Conservation (phyloP, 2,329 filamentous ascomycete genomes). For the Neofusicoccum kwambonambiense region DNA sequence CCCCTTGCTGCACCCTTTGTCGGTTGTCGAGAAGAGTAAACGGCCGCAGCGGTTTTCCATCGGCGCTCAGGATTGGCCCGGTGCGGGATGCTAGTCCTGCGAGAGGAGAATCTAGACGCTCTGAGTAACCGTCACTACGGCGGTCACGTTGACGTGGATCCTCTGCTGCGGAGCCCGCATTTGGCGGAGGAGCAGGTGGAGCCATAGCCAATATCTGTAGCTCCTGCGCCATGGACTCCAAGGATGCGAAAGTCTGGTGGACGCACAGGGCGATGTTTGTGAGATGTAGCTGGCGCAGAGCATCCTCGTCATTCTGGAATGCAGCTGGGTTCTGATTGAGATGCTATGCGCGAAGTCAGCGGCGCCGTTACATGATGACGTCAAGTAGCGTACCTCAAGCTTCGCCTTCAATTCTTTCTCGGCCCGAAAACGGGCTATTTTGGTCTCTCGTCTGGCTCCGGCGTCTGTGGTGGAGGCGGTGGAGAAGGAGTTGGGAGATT, state of each 20-base stretch:
- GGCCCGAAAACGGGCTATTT: slow-evolving; percentile 79
- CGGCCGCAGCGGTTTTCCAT: slow-evolving; percentile 83
- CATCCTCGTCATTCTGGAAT: slow-evolving; percentile 75
- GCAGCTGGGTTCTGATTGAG: slow-evolving; percentile 59
- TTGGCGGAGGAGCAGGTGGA: slow-evolving; percentile 52
- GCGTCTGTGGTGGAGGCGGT: slow-evolving; percentile 67
- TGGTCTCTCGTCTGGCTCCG: slow-evolving; percentile 71
- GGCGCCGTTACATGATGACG: slow-evolving; percentile 12
- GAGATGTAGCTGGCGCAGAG: slow-evolving; percentile 75
- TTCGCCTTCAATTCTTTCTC: slow-evolving; percentile 84
- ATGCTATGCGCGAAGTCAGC: slow-evolving; percentile 46
- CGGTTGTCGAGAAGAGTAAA: slow-evolving; percentile 82
- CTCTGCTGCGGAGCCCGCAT: slow-evolving; percentile 34
- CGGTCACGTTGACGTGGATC: slow-evolving; percentile 48
- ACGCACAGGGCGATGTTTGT: slow-evolving; percentile 70
- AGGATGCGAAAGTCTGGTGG: slow-evolving; percentile 77
- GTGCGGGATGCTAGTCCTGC: slow-evolving; percentile 45
- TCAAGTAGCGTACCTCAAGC: slow-evolving; percentile 59
- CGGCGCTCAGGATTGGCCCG: slow-evolving; percentile 72
- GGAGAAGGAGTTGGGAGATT: slow-evolving; percentile 70
- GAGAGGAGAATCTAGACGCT: slow-evolving; percentile 67
- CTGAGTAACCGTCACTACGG: slow-evolving; percentile 59
- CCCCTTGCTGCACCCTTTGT: slow-evolving; percentile 71
- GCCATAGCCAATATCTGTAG: slow-evolving; percentile 76
- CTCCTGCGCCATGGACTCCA: slow-evolving; percentile 87